Evolutionary conservation across 1,284 basidiomycete genomes (phyloP), one percentile per base, ranked within the genome.

Genomic region (Apiotrichum montevideense): DNA sequence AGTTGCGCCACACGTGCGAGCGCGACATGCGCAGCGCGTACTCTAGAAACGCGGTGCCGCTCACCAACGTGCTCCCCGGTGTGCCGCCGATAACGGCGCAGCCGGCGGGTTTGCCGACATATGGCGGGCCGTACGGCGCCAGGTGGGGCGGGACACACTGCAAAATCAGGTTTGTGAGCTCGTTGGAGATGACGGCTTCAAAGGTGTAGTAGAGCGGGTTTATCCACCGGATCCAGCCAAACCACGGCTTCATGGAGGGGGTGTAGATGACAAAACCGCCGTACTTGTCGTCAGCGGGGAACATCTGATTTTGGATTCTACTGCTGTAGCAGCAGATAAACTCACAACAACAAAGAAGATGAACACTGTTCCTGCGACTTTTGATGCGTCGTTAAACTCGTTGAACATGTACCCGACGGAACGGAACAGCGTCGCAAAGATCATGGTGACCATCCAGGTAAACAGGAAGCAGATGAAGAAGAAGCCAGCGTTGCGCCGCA

Each of bases 1-100:
- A 73, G 63, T 80, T 79, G 52, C 77, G 67, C 77, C 78, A 79
- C 7, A 78, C 64, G 53, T 77, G 69, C 6, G 56, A 54, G 47
- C 65, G 61, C 47, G 63, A 57, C 65, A 78, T 79, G 8, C 65
- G 62, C 52, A 78, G 75, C 35, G 77, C 62, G 56, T 77, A 80
- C 37, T 61, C 64, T 35, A 78, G 63, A 55, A 77, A 81, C 35
- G 59, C 63, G 76, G 70, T 29, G 61, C 51, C 51, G 35, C 14
- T n/a, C 11, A 53, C 44, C 15, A 40, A 2, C 1, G 43, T 39
- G 35, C 29, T 39, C 13, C 51, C 51, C 3, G 44, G 35, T 15
- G 29, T 56, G 9, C 75, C 69, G n/a, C 79, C 79, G 6, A 70
- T 65, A 13, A 78, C 62, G 10, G 72, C 69, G 61, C 78, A 79